Base-by-base conservation (phyloP, 108 stramenopile species). In the Nitzschia putrida region DNA sequence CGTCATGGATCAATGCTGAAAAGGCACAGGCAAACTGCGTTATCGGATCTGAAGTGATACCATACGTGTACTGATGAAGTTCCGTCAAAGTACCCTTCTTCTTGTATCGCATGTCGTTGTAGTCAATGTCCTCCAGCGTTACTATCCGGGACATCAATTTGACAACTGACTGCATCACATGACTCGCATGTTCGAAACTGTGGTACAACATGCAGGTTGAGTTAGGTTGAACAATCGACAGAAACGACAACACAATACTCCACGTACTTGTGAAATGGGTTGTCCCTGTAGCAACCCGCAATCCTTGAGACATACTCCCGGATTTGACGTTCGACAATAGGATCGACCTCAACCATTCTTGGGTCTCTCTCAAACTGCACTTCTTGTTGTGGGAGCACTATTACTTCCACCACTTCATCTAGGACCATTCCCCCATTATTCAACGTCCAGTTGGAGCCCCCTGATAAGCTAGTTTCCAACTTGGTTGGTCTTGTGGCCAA, bases 221-320 rank as follows among this genome's bases (percentile, higher is more conserved):
- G 49, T 16, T 5, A 18, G 18, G 5, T 18, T 2, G 49, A 50
- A 5, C 2, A 50, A 18, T 1, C 1, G 18, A 50, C 3, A 16
- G 20, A 57, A 23, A 86, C 81, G 25, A 58, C 18, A 38, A 13
- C 18, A 11, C 16, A 6, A 53, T 71, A 60, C 8, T 34, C 1
- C 10, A 52, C 64, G 49, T 51, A 65, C 21, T 65, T 65, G 64
- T 65, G 64, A 51, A 65, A 65, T 25, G 64, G 64, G 8, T 65
- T 65, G 26, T 71, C 71, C 16, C 74, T 61, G 53, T 66, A 73
- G 3, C 22, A 21, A 10, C 45, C 58, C 38, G 71, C 59, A 20
- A 72, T 64, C 1, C 21, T 29, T 2, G 71, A 22, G 1, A 72
- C 63, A 43, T 64, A 72, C 14, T 72, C 71, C n/a, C 39, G 59